Base-by-base conservation (phyloP, 148 eudicot species). In the Arbutus unedo region DNA sequence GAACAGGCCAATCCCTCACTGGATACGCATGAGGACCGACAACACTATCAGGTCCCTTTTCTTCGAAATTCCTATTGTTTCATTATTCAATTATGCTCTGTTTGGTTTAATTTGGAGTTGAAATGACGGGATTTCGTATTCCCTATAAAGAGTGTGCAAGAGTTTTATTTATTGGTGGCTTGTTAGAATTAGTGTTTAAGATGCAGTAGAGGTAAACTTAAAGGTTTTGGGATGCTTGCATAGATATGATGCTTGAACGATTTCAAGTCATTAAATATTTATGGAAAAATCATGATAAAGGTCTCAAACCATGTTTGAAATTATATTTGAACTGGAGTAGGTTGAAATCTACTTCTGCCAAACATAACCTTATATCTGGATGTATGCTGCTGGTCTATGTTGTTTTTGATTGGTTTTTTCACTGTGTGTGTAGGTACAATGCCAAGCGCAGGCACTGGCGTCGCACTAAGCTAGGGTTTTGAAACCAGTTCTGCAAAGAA, bases 11-110 rank as follows among this genome's bases (percentile, higher is more conserved):
- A 70, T 70, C 49, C 74, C 74, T 38, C 47, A 70, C 74, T 70
- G 74, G 91, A 89, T 89, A 74, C 89, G 91, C 18, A 80, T 89
- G 89, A 79, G 91, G 23, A 89, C 91, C 72, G 91, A 89, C 78
- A 89, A 89, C 79, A 89, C 89, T 67, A 89, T 89, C 89, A 82
- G 89, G 87, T 87, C 4, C 57, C 21, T 25, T 25, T 13, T 3
- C 23, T 3, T 70, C 0, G 47, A 7, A 13, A 31, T 57, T 18
- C 25, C 77, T 4, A 49, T 53, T 53, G n/a, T 5, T 80, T 50
- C 10, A 9, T n/a, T 60, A 7, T 25, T 66, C 71, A 25, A 16
- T 25, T 10, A 11, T 5, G 71, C 43, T 25, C 41, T 64, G 11
- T 64, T 64, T 25, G 68, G 11, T 21, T 62, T 8, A 14, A 21